Percentiles rank a stretch among this genome's conserved stretches.
Conservation (phyloP, 176 grass and related monocot species). For the Zoysia japonica region DNA sequence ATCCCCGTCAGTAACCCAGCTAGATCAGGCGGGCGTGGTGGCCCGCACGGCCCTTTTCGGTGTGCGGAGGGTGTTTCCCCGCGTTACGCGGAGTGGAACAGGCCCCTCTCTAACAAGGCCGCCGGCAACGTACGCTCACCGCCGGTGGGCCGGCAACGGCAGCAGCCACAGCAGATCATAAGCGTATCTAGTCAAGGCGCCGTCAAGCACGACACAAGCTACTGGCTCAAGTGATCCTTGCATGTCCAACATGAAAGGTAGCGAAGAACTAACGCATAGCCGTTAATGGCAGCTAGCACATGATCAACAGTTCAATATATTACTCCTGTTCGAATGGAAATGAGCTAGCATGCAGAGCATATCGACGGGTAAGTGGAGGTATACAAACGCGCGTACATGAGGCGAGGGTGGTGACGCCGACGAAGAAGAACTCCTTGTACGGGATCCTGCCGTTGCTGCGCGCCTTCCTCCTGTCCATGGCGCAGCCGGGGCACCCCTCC, state of each 20-base stretch:
- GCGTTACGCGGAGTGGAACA: no score
- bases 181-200: no score
- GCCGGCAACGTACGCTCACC: neutral
- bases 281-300: no score
- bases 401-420: conserved; percentile 55
- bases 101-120: neutral
- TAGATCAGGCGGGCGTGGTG: no score
- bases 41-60: no score
- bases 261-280: no score
- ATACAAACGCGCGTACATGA: conserved; percentile 28
- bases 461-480: conserved; percentile 47
- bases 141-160: neutral
- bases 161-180: no score
- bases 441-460: conserved; percentile 46
- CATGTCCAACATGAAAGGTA: no score
- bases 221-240: no score
- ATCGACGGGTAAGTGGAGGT: neutral
- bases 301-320: no score
- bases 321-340: neutral
- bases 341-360: neutral
- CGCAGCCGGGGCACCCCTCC: conserved; percentile 67
- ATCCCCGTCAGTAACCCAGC: neutral
- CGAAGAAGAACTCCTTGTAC: conserved; percentile 61
- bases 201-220: no score
- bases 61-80: no score